Conservation (phyloP, 257 asterid species). For the Solanum stenotomum region DNA sequence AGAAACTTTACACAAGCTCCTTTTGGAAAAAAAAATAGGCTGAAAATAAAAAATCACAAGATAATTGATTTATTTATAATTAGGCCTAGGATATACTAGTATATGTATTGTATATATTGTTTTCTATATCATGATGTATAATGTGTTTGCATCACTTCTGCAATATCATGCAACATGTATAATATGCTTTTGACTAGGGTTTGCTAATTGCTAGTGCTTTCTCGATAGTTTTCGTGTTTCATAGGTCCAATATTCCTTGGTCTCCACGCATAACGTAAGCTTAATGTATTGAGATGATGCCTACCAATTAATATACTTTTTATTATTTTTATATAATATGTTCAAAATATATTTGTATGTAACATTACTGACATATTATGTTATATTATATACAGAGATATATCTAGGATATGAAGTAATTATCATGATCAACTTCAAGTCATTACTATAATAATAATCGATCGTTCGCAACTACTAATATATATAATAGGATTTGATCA, state of each 20-base stretch:
- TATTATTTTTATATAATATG: not conserved
- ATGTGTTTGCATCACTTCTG: not conserved
- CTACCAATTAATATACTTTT: not conserved
- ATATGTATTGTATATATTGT: not conserved
- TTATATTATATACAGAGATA: not conserved
- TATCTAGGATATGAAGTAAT: not conserved
- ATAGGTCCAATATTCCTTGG: not conserved
- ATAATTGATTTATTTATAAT: not conserved
- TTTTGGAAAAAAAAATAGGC: not conserved
- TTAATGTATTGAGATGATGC: not conserved
- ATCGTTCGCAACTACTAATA: not conserved
- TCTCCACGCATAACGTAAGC: not conserved
- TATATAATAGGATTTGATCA: not conserved
- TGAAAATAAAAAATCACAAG: not conserved
- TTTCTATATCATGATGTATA: not conserved
- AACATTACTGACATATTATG: not conserved
- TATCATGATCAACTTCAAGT: not conserved
- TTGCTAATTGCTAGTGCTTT: not conserved
- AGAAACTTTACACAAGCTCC: not conserved
- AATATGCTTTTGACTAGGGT: not conserved
- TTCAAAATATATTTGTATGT: not conserved
- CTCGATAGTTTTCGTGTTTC: not conserved
- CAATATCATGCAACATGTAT: not conserved
- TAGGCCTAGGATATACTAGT: not conserved
- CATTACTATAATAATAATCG: not conserved